phyloP scores from a whole-genome alignment of 164 flowering plant species.

The Pachysandra terminalis region DNA sequence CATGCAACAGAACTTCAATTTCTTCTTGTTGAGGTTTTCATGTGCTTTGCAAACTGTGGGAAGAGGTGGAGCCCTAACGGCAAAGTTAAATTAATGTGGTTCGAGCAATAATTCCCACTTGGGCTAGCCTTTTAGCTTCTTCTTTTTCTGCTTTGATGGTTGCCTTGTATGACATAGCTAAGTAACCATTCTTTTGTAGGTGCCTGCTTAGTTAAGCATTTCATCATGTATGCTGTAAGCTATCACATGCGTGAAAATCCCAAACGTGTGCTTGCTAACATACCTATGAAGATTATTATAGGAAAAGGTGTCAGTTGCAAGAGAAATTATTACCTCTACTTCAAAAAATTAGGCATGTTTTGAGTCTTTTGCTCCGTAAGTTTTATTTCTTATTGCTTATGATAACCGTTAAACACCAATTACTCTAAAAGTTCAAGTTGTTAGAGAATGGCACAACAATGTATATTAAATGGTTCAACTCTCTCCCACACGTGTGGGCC shows the following conservation, averaged over 20 bases:
- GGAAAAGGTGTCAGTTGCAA: too few relatives aligned
- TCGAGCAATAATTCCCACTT: conserved; percentile 20
- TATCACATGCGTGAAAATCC: neutral
- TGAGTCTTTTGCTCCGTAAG: too few relatives aligned
- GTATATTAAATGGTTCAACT: too few relatives aligned
- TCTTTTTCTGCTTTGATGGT: conserved; percentile 18
- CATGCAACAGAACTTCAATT: neutral
- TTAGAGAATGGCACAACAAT: too few relatives aligned
- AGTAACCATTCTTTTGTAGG: conserved; percentile 23
- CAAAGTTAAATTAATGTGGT: conserved; percentile 26
- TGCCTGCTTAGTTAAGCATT: conserved; percentile 57
- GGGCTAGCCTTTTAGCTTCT: conserved; percentile 15
- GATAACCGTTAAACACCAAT: too few relatives aligned
- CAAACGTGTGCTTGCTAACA: conserved; percentile 1
- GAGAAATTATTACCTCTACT: too few relatives aligned
- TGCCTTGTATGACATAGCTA: conserved; percentile 38
- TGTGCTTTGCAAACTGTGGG: conserved; percentile 4
- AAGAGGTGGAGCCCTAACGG: conserved; percentile 43
- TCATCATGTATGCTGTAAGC: conserved; percentile 54
- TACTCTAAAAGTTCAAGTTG: too few relatives aligned
- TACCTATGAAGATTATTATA: neutral
- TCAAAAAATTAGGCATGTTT: too few relatives aligned
- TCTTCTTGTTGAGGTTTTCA: neutral
- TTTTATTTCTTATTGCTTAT: too few relatives aligned
- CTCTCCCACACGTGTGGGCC: too few relatives aligned